Conservation (phyloP, 495 filamentous ascomycete genomes). For the Bathelium albidoporum region DNA sequence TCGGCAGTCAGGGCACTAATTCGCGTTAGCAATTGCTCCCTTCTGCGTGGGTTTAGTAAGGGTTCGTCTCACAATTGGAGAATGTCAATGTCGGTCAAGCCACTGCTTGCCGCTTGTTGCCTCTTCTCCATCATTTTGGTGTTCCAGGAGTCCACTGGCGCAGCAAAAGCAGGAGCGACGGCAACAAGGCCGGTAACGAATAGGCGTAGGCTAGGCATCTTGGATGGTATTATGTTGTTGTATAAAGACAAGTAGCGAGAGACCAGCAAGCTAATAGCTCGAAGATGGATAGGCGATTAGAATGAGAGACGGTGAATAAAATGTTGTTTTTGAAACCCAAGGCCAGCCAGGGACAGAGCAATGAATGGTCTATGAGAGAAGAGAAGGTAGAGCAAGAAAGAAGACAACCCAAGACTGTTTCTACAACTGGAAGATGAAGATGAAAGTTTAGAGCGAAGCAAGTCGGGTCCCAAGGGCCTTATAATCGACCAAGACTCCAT, state of each 20-base stretch:
- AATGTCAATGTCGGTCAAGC: conserved; percentile 53
- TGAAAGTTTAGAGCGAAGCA: neutral
- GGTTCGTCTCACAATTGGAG: conserved; percentile 53
- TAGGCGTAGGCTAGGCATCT: conserved; percentile 23
- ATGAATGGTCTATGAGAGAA: conserved; percentile 6
- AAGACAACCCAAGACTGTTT: conserved; percentile 4
- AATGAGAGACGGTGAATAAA: neutral
- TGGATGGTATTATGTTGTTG: conserved; percentile 6
- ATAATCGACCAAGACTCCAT: conserved; percentile 1
- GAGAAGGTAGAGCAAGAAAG: conserved; percentile 3
- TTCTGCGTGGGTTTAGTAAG: neutral
- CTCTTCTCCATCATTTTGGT: neutral
- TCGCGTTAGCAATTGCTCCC: conserved; percentile 10
- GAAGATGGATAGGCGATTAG: neutral
- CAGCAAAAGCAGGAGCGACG: conserved; percentile 15
- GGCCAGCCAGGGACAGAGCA: neutral
- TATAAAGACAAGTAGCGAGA: conserved; percentile 6
- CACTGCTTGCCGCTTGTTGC: conserved; percentile 31
- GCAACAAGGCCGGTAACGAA: conserved; percentile 13
- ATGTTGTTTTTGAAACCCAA: neutral
- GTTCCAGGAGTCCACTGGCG: conserved; percentile 8
- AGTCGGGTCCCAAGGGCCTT: neutral
- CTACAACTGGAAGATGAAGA: conserved; percentile 4
- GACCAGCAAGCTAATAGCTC: conserved; percentile 1
- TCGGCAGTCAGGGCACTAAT: conserved; percentile 53